Evolutionary conservation across 2,329 filamentous ascomycete genomes (phyloP).

Genomic region (Fonsecaea monophora): DNA sequence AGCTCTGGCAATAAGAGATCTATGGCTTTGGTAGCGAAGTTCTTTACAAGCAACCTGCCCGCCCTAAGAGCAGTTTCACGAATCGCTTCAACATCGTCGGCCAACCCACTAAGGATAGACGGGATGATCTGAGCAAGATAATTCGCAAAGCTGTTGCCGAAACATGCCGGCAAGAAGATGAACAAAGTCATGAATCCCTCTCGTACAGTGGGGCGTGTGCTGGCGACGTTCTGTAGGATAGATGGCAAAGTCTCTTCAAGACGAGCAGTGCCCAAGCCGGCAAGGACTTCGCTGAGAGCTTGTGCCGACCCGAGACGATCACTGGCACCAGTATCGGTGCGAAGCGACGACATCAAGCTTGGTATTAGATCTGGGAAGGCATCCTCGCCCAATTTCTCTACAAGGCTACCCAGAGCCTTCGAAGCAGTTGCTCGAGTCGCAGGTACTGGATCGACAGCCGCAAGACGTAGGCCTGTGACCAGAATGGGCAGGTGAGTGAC

Average conservation of each 20-base stretch:
- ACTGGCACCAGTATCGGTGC: slow-evolving; percentile 94
- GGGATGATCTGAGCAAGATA: slow-evolving; percentile 96
- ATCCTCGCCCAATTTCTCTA: slow-evolving; percentile 97
- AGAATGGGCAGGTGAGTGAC: slow-evolving; percentile 88
- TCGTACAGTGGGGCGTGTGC: slow-evolving; percentile 84
- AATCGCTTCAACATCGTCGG: slow-evolving; percentile 95
- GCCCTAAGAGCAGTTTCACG: slow-evolving; percentile 95
- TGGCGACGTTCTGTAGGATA: slow-evolving; percentile 94
- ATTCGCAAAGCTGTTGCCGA: slow-evolving; percentile 96
- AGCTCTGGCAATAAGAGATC: slow-evolving; percentile 93
- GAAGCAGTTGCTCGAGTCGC: slow-evolving; percentile 96
- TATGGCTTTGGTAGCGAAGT: slow-evolving; percentile 93
- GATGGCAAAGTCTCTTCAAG: slow-evolving; percentile 95
- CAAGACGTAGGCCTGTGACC: slow-evolving; percentile 85
- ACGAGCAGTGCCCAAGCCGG: slow-evolving; percentile 87
- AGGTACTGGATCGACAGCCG: slow-evolving; percentile 93
- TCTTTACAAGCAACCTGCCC: slow-evolving; percentile 93
- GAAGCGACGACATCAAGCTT: slow-evolving; percentile 95
- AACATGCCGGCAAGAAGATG: slow-evolving; percentile 98
- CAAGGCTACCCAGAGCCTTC: slow-evolving; percentile 91
- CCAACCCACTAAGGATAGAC: slow-evolving; percentile 89
- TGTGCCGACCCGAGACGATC: slow-evolving; percentile 96
- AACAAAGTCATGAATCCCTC: slow-evolving; percentile 99
- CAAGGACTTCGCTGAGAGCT: slow-evolving; percentile 93
- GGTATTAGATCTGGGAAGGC: slow-evolving; percentile 96